Conservation (phyloP, 768 basidiomycete species). For the Mrakia frigida region DNA sequence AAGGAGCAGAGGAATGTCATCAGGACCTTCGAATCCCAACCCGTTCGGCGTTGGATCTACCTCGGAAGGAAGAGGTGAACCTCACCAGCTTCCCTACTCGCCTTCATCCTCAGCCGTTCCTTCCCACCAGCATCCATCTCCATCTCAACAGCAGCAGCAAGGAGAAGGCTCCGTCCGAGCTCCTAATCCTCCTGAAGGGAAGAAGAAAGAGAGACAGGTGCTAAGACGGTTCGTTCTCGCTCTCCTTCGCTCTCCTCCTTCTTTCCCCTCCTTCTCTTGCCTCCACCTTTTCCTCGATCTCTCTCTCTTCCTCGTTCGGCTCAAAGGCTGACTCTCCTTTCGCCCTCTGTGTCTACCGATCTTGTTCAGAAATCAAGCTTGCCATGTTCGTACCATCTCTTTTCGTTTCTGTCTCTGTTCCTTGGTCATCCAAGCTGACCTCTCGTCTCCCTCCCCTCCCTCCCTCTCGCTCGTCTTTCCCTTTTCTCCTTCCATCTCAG, state of each 20-base stretch:
- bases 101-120: no score
- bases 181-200: background rate
- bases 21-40: no score
- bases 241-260: background rate
- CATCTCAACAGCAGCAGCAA: background rate
- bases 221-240: background rate
- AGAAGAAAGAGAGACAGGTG: constrained; percentile 10
- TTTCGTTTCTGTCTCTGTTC: background rate
- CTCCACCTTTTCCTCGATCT: background rate
- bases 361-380: background rate
- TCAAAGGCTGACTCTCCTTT: background rate
- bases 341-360: background rate
- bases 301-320: background rate
- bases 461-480: no score
- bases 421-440: background rate
- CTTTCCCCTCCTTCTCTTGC: background rate
- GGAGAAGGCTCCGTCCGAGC: no score
- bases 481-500: background rate
- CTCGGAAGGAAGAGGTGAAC: no score
- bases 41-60: no score
- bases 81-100: no score
- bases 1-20: no score
- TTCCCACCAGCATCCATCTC: background rate
- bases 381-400: background rate
- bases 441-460: background rate